Conservation (phyloP, 805 yeast genomes). For the Schwanniomyces yamadae region DNA sequence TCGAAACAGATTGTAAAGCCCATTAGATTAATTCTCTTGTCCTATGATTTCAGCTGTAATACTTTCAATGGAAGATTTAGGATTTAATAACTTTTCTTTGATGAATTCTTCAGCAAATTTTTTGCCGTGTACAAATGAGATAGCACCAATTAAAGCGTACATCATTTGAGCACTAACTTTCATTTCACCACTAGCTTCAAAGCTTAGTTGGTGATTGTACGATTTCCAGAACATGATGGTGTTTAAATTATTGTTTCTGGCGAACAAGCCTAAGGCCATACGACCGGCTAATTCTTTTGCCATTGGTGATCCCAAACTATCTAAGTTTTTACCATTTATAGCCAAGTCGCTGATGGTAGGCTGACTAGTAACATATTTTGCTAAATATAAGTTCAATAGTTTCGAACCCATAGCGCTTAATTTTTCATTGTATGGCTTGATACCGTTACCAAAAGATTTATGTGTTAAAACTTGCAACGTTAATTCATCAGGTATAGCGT, state of each 20-base stretch:
- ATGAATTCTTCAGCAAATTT: slow-evolving; percentile 57
- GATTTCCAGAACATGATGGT: slow-evolving; percentile 66
- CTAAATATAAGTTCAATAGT: slow-evolving; percentile 49
- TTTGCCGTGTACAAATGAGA: slow-evolving; percentile 62
- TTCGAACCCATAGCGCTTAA: slow-evolving; percentile 71
- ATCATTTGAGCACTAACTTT: slow-evolving; percentile 54
- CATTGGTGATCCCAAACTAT: slow-evolving; percentile 55
- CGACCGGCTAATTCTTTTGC: slow-evolving; percentile 54
- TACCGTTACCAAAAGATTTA: slow-evolving; percentile 91
- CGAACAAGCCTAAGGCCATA: slow-evolving; percentile 49
- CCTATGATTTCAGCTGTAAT: slow-evolving; percentile 33
- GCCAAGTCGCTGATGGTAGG: slow-evolving; percentile 29
- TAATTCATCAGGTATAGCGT: slow-evolving; percentile 56
- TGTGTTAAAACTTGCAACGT: slow-evolving; percentile 84
- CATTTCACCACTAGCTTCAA: slow-evolving; percentile 54
- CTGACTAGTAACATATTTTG: slow-evolving; percentile 40
- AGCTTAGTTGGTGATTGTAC: slow-evolving; percentile 46
- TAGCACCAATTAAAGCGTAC: slow-evolving; percentile 67
- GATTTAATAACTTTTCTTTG: slow-evolving; percentile 44
- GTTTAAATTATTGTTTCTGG: slow-evolving; percentile 48
- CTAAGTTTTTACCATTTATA: slow-evolving; percentile 52
- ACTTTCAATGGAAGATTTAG: slow-evolving; percentile 28
- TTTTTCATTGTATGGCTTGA: slow-evolving; percentile 85
- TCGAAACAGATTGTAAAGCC: slow-evolving; percentile 14
- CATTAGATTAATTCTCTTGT: slow-evolving; percentile 23